Conservation (phyloP, 106 monocot species). For the Ottelia alismoides region DNA sequence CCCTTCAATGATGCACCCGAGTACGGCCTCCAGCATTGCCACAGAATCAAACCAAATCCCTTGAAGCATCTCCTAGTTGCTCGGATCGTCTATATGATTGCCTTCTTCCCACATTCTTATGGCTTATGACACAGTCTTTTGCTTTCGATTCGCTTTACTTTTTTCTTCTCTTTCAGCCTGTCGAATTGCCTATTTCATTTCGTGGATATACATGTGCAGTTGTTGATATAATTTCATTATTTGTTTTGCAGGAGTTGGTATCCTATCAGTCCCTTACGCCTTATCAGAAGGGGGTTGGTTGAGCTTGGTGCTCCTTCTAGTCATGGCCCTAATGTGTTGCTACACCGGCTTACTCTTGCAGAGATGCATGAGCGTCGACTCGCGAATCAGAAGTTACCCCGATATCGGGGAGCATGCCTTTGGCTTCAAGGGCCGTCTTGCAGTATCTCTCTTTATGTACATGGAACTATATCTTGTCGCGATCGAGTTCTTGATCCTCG, state of each 20-base stretch:
- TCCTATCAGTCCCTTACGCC: slow-evolving; percentile 29
- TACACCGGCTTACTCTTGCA: slow-evolving; percentile 27
- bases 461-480: slow-evolving; percentile 25
- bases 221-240: too few relatives aligned
- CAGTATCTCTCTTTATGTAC: slow-evolving; percentile 18
- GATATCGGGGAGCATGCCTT: slow-evolving; percentile 27
- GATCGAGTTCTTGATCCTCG: slow-evolving; percentile 24
- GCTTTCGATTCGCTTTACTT: too few relatives aligned
- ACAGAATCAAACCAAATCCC: too few relatives aligned
- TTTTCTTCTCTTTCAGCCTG: too few relatives aligned
- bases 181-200: too few relatives aligned
- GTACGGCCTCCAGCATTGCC: too few relatives aligned
- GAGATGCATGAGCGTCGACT: slow-evolving; percentile 20
- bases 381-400: slow-evolving; percentile 10
- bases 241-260: slow-evolving; percentile 18
- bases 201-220: too few relatives aligned
- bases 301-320: slow-evolving; percentile 16
- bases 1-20: too few relatives aligned
- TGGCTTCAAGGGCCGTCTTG: slow-evolving; percentile 18
- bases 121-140: too few relatives aligned
- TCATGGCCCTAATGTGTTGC: slow-evolving; percentile 16
- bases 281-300: slow-evolving; percentile 28
- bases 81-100: too few relatives aligned
- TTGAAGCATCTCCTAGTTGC: too few relatives aligned
- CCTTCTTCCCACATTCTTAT: too few relatives aligned